Evolutionary conservation across 2,329 filamentous ascomycete species (phyloP).

Genomic region (Pseudocercospora crystallina): DNA sequence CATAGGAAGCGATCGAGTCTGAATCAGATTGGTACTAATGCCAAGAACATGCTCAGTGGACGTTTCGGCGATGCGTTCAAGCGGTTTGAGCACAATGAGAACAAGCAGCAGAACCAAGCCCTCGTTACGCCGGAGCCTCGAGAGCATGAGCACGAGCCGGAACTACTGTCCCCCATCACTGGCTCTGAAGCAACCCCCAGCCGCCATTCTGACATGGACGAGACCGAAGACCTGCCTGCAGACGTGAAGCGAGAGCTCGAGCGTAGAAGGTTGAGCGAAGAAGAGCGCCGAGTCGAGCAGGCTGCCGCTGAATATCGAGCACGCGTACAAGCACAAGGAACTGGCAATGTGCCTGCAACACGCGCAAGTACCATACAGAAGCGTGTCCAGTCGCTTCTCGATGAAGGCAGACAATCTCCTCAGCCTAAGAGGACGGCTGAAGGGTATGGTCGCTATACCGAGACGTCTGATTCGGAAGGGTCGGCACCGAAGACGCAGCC

Average conservation of each 20-base stretch:
- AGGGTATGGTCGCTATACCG: slow-evolving; percentile 83
- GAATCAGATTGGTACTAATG: slow-evolving; percentile 55
- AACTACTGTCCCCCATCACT: slow-evolving; percentile 65
- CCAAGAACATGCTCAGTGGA: slow-evolving; percentile 79
- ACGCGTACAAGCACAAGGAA: slow-evolving; percentile 65
- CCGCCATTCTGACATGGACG: slow-evolving; percentile 56
- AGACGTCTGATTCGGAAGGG: slow-evolving; percentile 41
- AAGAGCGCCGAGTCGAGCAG: slow-evolving; percentile 84
- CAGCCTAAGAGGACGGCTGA: slow-evolving; percentile 68
- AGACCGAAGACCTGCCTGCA: slow-evolving; percentile 72
- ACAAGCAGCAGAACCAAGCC: slow-evolving; percentile 11
- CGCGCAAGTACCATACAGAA: slow-evolving; percentile 86
- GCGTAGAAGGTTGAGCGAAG: slow-evolving; percentile 74
- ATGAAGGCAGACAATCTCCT: slow-evolving; percentile 66
- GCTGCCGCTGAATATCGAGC: slow-evolving; percentile 86
- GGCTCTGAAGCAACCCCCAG: slow-evolving; percentile 73
- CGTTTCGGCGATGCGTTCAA: slow-evolving; percentile 94
- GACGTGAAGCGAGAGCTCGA: slow-evolving; percentile 91
- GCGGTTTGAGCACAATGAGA: slow-evolving; percentile 65
- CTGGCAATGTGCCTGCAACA: slow-evolving; percentile 53
- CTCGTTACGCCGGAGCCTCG: slow-evolving; percentile 21
- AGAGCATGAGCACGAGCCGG: slow-evolving; percentile 27
- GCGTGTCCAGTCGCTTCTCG: slow-evolving; percentile 80
- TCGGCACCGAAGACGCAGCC: slow-evolving; percentile 11
- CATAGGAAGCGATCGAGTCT: slow-evolving; percentile 73